Evolutionary conservation across 805 yeast genomes (phyloP).

Genomic region (Candida yuanshanica): DNA sequence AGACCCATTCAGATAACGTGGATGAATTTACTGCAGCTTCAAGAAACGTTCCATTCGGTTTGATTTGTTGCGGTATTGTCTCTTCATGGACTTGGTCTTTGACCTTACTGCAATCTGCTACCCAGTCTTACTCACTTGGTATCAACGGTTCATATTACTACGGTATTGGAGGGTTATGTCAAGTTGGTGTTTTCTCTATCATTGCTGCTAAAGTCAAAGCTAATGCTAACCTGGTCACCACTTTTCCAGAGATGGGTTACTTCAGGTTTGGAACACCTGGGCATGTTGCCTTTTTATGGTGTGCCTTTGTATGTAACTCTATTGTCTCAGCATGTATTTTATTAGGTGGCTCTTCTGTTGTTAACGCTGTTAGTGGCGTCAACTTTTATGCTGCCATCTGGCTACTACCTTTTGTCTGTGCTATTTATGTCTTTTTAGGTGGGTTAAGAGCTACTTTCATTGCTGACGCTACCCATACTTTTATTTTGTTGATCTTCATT

Average conservation of each 20-base stretch:
- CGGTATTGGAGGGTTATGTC: constrained; percentile 16
- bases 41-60: constrained; percentile 37
- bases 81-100: constrained; percentile 36
- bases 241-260: constrained; percentile 36
- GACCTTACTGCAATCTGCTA: constrained; percentile 27
- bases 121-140: constrained; percentile 26
- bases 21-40: constrained; percentile 42
- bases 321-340: constrained; percentile 36
- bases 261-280: constrained; percentile 36
- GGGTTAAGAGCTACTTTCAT: constrained; percentile 49
- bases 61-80: constrained; percentile 38
- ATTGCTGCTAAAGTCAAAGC: constrained; percentile 32
- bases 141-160: constrained; percentile 28
- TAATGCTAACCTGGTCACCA: constrained; percentile 33
- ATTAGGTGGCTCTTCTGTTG: constrained; percentile 40
- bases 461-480: constrained; percentile 47
- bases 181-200: constrained; percentile 30
- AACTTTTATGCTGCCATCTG: constrained; percentile 40
- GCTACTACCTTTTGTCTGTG: constrained; percentile 43
- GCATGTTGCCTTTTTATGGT: constrained; percentile 33
- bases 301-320: constrained; percentile 36
- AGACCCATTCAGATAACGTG: constrained; percentile 21
- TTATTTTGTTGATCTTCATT: constrained; percentile 36
- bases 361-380: constrained; percentile 38
- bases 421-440: constrained; percentile 44